Evolutionary conservation across 2,329 filamentous ascomycete species (phyloP).

Genomic region (Microascus cirrosus): DNA sequence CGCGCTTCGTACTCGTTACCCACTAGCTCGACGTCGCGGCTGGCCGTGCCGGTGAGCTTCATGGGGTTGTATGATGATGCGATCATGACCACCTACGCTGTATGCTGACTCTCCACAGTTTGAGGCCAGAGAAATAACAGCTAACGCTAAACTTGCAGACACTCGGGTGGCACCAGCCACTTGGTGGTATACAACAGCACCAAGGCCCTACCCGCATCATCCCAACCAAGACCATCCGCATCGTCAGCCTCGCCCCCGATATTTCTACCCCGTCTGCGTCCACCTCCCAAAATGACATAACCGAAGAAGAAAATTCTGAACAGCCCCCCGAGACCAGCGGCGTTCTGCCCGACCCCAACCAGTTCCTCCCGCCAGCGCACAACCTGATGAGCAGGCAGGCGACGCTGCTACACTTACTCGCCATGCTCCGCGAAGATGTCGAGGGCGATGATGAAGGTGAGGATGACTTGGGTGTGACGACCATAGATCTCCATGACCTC

Average conservation of each 20-base stretch:
- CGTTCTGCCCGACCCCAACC: neutral
- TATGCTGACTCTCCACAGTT: neutral
- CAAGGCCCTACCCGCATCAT: neutral
- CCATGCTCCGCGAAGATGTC: neutral
- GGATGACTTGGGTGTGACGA: neutral
- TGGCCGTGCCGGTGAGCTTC: neutral
- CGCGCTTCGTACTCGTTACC: neutral
- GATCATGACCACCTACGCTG: neutral
- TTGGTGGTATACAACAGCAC: neutral
- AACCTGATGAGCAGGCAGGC: neutral
- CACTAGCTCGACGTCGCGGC: neutral
- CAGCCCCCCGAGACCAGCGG: neutral
- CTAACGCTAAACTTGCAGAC: neutral
- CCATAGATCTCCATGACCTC: neutral
- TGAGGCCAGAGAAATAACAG: neutral
- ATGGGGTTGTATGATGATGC: neutral
- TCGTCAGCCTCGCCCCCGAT: neutral
- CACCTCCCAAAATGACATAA: neutral
- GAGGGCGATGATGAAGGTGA: neutral
- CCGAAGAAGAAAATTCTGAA: neutral
- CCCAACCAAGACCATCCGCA: neutral
- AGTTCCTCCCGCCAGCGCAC: neutral
- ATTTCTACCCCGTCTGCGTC: neutral
- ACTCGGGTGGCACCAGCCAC: neutral
- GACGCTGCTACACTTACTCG: neutral